Conservation (phyloP, 352 stramenopile species). For the Globisporangium sylvaticum region DNA sequence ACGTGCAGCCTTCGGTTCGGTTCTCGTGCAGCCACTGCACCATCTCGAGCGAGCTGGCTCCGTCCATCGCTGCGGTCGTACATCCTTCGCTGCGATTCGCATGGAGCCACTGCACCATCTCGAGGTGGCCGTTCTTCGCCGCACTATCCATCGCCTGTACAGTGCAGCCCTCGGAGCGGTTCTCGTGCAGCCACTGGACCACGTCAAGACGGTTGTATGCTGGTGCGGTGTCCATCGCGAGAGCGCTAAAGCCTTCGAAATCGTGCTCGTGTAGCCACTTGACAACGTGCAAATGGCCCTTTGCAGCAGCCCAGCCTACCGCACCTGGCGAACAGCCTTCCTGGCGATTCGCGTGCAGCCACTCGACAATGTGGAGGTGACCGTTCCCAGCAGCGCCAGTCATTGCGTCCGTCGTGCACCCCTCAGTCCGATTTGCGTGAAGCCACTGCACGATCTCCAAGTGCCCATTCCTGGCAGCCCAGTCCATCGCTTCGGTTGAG, state of each 20-base stretch:
- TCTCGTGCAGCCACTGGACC: not conserved
- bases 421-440: not conserved
- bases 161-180: conserved; percentile 5
- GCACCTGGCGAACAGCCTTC: too few relatives aligned
- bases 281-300: too few relatives aligned
- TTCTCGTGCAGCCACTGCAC: not conserved
- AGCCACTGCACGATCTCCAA: not conserved
- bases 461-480: too few relatives aligned
- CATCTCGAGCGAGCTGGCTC: not conserved
- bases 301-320: too few relatives aligned
- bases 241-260: too few relatives aligned
- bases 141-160: not conserved
- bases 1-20: not conserved
- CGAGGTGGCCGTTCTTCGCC: not conserved
- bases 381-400: too few relatives aligned
- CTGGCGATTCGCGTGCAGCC: too few relatives aligned
- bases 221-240: too few relatives aligned
- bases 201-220: too few relatives aligned
- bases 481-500: too few relatives aligned
- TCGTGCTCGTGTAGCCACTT: too few relatives aligned
- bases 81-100: not conserved
- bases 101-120: not conserved
- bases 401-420: not conserved
- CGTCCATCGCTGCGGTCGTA: not conserved
- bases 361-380: too few relatives aligned